Base-by-base conservation (phyloP, 1,139 yeast species). In the Groenewaldozyma auringiensis region DNA sequence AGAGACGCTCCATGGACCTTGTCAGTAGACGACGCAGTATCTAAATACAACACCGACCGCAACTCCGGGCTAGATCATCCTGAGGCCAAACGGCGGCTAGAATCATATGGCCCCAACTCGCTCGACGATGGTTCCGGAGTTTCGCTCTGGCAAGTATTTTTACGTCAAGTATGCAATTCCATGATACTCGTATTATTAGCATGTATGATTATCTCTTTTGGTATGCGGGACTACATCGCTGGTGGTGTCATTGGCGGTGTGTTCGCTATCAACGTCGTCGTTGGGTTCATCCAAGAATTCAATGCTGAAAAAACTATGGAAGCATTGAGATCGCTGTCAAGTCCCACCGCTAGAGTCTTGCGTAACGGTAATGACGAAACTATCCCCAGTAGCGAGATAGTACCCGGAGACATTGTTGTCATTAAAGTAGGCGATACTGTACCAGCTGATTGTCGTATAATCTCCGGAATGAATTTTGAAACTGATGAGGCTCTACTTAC, bases 251-350 rank as follows among this genome's bases (percentile, higher is more conserved):
- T 84, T 60, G 81, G 78, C 1, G 81, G 78, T 45, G 92, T 84
- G 25, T 80, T 83, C 31, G 65, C 66, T 37, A 71, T 84, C 51
- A 84, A 84, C 60, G 79, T 83, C 41, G 66, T 67, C 22, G 83
- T 84, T 42, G 94, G 94, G 1, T 76, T 81, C 46, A 64, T 77
- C 52, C 94, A 84, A 62, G 88, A 82, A 60, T 69, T 71, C 53
- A 77, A 78, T 50, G 94, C 94, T 2, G 92, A 83, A 55, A 78
- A 81, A 62, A 83, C 94, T 1, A 83, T 84, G 88, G 86, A 83
- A 31, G 79, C 89, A 1, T 72, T 84, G 46, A 72, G 79, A 50
- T 74, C 80, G 2, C 72, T 84, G 48, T 75, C 84, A 44, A 79
- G 89, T 1, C 89, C 94, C 13, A 75, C 83, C 2, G 92, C 94